phyloP scores from a whole-genome alignment of 805 yeast genomes.

The Kodamaea hsintzibuensis region DNA sequence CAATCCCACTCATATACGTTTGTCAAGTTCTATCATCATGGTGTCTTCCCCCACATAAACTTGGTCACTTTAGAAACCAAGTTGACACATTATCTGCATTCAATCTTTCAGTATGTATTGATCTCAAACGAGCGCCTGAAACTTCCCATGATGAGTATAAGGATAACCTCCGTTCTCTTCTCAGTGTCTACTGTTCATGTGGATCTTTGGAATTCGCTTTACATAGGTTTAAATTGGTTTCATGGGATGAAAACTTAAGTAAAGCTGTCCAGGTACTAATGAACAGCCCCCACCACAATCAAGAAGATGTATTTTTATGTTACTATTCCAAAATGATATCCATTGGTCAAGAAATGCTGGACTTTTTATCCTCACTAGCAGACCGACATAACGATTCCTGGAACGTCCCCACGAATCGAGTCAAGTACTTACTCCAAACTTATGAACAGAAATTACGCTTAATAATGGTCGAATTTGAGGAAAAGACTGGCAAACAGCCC shows the following conservation, averaged over 20 bases:
- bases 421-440: slow-evolving; percentile 18
- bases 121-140: slow-evolving; percentile 32
- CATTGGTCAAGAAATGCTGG: slow-evolving; percentile 51
- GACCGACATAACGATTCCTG: slow-evolving; percentile 1
- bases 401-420: background rate
- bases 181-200: slow-evolving; percentile 52
- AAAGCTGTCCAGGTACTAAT: slow-evolving; percentile 22
- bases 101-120: slow-evolving; percentile 49
- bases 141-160: slow-evolving; percentile 25
- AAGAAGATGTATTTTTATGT: slow-evolving; percentile 44
- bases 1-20: slow-evolving; percentile 41
- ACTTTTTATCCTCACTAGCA: slow-evolving; percentile 33
- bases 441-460: slow-evolving; percentile 44
- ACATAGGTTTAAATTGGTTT: slow-evolving; percentile 50
- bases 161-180: slow-evolving; percentile 39
- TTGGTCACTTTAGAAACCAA: slow-evolving; percentile 56
- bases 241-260: slow-evolving; percentile 49
- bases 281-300: slow-evolving; percentile 21
- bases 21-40: slow-evolving; percentile 50
- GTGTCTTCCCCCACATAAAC: slow-evolving; percentile 53
- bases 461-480: slow-evolving; percentile 41
- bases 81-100: slow-evolving; percentile 47
- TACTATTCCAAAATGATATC: slow-evolving; percentile 46
- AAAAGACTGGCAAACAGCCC: slow-evolving; percentile 26
- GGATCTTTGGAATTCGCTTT: slow-evolving; percentile 52